Evolutionary conservation across 352 stramenopile species (phyloP).

Genomic region (Globisporangium canariense): DNA sequence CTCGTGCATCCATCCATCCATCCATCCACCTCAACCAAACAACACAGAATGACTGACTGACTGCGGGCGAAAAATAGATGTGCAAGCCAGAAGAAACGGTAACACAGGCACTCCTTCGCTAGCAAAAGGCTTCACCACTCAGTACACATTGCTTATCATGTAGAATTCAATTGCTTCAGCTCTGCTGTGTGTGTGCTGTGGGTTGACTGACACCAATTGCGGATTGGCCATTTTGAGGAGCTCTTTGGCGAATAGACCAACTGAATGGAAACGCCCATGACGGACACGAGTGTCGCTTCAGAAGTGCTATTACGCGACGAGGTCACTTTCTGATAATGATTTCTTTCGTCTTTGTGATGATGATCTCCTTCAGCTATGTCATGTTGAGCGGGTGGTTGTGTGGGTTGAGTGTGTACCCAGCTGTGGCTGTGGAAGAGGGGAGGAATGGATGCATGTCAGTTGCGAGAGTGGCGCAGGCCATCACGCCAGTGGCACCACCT

Average conservation of each 20-base stretch:
- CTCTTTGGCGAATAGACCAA: background rate
- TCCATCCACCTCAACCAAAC: background rate
- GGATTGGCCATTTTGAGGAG: background rate
- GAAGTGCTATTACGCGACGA: background rate
- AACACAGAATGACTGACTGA: background rate
- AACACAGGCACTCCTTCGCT: background rate
- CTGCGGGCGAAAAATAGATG: background rate
- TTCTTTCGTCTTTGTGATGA: too few species aligned
- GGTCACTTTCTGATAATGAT: background rate
- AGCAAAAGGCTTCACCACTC: background rate
- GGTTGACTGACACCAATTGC: background rate
- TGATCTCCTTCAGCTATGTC: too few species aligned
- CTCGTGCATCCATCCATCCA: constrained; percentile 1
- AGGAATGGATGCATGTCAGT: background rate
- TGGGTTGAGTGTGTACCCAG: background rate
- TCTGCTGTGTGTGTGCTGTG: constrained; percentile 1
- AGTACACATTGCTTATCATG: background rate
- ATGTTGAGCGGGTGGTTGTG: background rate
- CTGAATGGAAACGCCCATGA: constrained; percentile 5
- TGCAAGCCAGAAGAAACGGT: background rate
- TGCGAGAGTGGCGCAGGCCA: background rate
- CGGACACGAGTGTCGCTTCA: constrained; percentile 1
- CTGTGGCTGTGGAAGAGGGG: background rate
- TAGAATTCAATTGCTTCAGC: background rate
- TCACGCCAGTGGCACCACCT: constrained; percentile 6